These are phyloP conservation scores for Kuraishia ogatae DNA, from an alignment of 805 yeast species.

Conservation along the genomic window DNA sequence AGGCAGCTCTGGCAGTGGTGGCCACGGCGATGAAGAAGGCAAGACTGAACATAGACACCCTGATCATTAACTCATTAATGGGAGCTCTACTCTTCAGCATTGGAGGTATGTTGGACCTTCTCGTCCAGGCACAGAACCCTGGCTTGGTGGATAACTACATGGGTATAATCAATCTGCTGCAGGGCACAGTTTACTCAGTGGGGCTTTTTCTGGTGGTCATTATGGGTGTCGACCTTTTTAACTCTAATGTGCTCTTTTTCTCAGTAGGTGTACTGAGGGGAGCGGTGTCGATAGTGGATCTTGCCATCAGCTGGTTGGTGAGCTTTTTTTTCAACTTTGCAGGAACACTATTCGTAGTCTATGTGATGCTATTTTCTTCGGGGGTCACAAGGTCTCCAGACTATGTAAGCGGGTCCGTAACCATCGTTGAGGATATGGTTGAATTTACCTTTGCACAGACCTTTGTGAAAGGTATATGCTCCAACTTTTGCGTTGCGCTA, in stretches of 20 bases:
- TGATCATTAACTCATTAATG: constrained; percentile 54
- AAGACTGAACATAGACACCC: constrained; percentile 49
- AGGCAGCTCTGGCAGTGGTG: constrained; percentile 75
- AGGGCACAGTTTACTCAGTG: constrained; percentile 58
- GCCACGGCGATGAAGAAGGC: constrained; percentile 84
- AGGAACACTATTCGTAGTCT: constrained; percentile 57
- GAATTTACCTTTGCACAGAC: constrained; percentile 48
- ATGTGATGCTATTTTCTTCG: constrained; percentile 51
- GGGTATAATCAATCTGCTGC: constrained; percentile 45
- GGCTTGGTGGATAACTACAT: constrained; percentile 31
- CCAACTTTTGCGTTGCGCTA: constrained; percentile 68
- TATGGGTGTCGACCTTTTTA: constrained; percentile 69
- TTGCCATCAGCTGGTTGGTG: constrained; percentile 54
- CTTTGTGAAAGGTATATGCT: constrained; percentile 62
- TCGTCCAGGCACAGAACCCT: constrained; percentile 45
- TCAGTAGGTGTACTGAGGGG: constrained; percentile 61
- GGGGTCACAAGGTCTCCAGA: constrained; percentile 32
- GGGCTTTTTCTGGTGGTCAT: constrained; percentile 70
- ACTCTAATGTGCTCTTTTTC: constrained; percentile 66
- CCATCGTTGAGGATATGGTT: constrained; percentile 34
- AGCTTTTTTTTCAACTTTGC: constrained; percentile 63
- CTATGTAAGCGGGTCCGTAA: constrained; percentile 39
- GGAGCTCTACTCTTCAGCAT: constrained; percentile 64
- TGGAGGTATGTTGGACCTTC: constrained; percentile 64
- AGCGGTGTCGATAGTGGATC: constrained; percentile 59